Evolutionary conservation across 2,329 filamentous ascomycete species (phyloP).

Genomic region (Furcasterigmium sp.): DNA sequence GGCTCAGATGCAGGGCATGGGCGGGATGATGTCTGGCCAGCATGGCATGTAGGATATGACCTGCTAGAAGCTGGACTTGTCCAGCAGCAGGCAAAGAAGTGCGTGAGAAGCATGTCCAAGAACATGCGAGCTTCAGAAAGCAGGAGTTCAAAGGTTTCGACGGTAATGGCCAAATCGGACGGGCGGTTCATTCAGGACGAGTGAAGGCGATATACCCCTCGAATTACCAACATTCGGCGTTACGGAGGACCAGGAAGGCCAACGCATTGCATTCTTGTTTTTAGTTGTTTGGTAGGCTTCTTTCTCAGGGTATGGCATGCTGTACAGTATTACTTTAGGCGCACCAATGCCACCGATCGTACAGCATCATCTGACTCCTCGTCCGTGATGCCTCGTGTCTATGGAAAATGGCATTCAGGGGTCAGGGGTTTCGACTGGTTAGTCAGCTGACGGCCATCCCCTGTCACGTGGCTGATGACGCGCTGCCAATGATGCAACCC

Average conservation of each 20-base stretch:
- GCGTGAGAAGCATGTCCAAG: too few relatives aligned
- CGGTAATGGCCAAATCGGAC: neutral
- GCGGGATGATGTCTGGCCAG: slow-evolving; percentile 44
- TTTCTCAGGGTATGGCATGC: neutral
- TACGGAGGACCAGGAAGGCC: neutral
- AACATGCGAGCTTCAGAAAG: slow-evolving; percentile 1
- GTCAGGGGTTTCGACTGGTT: too few relatives aligned
- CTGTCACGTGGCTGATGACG: neutral
- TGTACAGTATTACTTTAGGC: neutral
- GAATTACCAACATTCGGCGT: neutral
- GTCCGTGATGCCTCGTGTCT: too few relatives aligned
- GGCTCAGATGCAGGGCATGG: slow-evolving; percentile 44
- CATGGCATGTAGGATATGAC: slow-evolving; percentile 36
- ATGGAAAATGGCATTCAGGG: too few relatives aligned
- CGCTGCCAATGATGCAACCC: slow-evolving; percentile 3
- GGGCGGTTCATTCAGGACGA: neutral
- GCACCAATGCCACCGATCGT: neutral
- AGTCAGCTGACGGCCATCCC: neutral
- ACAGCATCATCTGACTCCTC: neutral
- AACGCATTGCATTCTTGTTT: neutral
- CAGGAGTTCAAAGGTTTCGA: neutral
- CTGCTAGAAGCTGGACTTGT: neutral
- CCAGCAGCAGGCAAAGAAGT: too few relatives aligned
- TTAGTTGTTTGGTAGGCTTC: neutral
- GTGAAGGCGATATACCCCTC: slow-evolving; percentile 1